Base-by-base conservation (phyloP, 1,139 yeast genomes). In the Yamadazyma triangularis region DNA sequence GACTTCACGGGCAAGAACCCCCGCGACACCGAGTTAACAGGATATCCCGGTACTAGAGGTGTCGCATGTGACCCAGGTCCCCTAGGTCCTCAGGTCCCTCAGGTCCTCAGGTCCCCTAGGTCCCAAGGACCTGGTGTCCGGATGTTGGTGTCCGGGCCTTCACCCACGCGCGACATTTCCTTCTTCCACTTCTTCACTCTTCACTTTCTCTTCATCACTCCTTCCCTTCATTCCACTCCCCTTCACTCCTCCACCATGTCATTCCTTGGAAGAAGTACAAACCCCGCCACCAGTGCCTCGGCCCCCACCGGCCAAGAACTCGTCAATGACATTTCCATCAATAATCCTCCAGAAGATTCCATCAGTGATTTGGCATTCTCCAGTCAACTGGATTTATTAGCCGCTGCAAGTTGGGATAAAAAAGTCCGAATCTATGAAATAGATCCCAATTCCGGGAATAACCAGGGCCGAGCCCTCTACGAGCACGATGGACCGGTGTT, bases 381-480 rank as follows among this genome's bases (percentile, higher is more conserved):
- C n/a, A 87, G 97, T n/a, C 86, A 73, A 41, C 93, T 84, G 15
- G 96, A 93, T 46, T 64, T 79, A 38, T 58, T 82, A 36, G 78
- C 94, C 2, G 94, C 79, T 3, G 75, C 94, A 8, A 82, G 95
- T 24, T 93, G 99, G 98, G 99, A 93, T 59, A 85, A 84, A 48
- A 88, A 88, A 53, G 96, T 87, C 23, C 73, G 98, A 37, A 81
- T 93, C 36, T 93, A 93, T 66, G 97, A 91, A 55, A 78, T 89
- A 15, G 78, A 78, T 41, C 65, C 77, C 14, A 76, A 70, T 42
- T 65, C 79, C 2, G 85, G 85, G 1, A 72, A 72, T 41, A 76
- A 80, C 33, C 93, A 85, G 48, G 96, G 96, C 6, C 65, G 95
- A 32, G 96, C 97, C 1, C 57, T 89, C 51, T 89, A 73, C 53